Conservation (phyloP, 495 filamentous ascomycete genomes). For the Talaromyces liani region DNA sequence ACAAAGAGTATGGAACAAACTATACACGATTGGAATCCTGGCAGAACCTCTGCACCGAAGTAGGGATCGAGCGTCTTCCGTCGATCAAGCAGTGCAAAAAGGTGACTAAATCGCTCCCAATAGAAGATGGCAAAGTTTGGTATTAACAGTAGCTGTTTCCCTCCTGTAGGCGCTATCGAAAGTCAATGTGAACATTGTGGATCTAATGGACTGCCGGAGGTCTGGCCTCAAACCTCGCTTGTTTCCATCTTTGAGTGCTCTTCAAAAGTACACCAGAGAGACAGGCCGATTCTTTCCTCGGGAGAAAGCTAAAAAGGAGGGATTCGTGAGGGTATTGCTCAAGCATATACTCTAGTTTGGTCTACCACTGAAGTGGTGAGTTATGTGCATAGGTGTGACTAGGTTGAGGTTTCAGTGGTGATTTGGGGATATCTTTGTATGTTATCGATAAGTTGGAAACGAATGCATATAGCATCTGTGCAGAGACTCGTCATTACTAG, state of each 20-base stretch:
- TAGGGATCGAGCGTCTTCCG: constrained; percentile 18
- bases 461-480: neutral
- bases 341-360: constrained; percentile 14
- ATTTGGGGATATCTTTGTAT: neutral
- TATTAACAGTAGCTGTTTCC: neutral
- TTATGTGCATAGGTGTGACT: neutral
- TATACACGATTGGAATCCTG: constrained; percentile 14
- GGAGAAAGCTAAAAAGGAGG: constrained; percentile 28
- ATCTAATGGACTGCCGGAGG: constrained; percentile 40
- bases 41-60: constrained; percentile 25
- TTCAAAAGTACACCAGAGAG: constrained; percentile 31
- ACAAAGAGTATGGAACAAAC: constrained; percentile 14
- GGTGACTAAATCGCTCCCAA: constrained; percentile 14
- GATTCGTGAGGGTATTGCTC: constrained; percentile 32
- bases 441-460: neutral
- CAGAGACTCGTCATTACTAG: neutral
- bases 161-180: constrained; percentile 12
- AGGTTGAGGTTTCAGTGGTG: neutral
- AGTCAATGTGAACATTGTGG: constrained; percentile 44
- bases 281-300: constrained; percentile 24
- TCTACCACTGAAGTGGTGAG: neutral
- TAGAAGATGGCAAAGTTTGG: neutral
- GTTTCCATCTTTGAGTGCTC: constrained; percentile 22
- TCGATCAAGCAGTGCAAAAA: constrained; percentile 35
- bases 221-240: constrained; percentile 16